Evolutionary conservation across 257 asterid genomes (phyloP).

Genomic region (Penstemon davidsonii): DNA sequence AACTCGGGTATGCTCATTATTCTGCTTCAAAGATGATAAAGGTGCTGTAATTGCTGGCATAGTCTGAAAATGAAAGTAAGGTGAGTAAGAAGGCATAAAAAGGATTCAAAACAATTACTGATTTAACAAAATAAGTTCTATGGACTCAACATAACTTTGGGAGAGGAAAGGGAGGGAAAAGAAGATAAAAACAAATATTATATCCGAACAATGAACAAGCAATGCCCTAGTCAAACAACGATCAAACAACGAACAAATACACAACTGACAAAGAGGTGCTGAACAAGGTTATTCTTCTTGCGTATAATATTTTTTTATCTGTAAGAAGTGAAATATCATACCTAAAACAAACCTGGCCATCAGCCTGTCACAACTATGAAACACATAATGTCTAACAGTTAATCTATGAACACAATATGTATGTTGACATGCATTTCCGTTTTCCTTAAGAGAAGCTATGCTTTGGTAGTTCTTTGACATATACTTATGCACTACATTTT

Average conservation of each 20-base stretch:
- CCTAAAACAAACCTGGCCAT: neutral
- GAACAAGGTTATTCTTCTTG: constrained; percentile 9
- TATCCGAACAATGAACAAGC: constrained; percentile 3
- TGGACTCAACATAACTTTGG: constrained; percentile 8
- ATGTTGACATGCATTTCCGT: constrained; percentile 3
- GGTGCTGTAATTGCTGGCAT: constrained; percentile 36
- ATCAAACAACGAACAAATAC: constrained; percentile 11
- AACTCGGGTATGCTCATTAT: constrained; percentile 43
- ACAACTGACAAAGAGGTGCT: neutral
- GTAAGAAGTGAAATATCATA: neutral
- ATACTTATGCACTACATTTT: neutral
- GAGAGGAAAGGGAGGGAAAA: constrained; percentile 1
- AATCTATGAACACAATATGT: neutral
- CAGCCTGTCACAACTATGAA: neutral
- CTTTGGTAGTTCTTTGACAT: constrained; percentile 1
- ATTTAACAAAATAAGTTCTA: neutral
- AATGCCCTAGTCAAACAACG: neutral
- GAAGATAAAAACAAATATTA: constrained; percentile 1
- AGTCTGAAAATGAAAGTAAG: constrained; percentile 40
- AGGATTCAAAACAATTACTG: neutral
- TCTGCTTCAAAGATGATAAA: constrained; percentile 55
- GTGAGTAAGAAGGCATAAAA: constrained; percentile 14
- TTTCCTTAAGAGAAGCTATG: neutral
- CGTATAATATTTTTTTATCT: neutral
- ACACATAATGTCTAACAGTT: neutral